These are phyloP conservation scores for Podila verticillata DNA, from an alignment of 192 early-diverging fungal species.

Conservation along the genomic window DNA sequence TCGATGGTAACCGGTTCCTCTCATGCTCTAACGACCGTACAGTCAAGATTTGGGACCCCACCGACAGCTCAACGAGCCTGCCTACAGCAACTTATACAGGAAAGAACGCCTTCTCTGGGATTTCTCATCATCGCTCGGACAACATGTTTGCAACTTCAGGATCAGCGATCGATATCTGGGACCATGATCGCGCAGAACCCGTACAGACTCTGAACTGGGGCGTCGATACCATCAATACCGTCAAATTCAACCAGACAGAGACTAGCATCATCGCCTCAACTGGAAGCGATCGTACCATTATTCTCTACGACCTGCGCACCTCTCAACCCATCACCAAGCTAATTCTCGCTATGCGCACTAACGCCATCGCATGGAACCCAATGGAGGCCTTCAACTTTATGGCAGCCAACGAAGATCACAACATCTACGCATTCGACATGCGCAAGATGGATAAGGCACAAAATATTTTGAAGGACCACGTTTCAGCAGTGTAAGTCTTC, in stretches of 20 bases:
- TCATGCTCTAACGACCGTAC: constrained; percentile 95
- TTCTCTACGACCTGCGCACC: constrained; percentile 94
- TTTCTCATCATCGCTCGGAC: constrained; percentile 91
- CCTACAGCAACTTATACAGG: constrained; percentile 83
- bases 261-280: constrained; percentile 92
- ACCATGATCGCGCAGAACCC: constrained; percentile 86
- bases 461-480: constrained; percentile 95
- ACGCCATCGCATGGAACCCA: constrained; percentile 99
- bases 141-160: constrained; percentile 91
- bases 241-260: constrained; percentile 98
- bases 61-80: constrained; percentile 36
- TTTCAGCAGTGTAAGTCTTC: constrained; percentile 88
- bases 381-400: constrained; percentile 99
- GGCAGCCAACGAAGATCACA: constrained; percentile 97
- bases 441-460: constrained; percentile 87
- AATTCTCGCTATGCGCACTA: constrained; percentile 87
- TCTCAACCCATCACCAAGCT: constrained; percentile 87
- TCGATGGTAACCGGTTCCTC: constrained; percentile 73
- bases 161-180: constrained; percentile 92
- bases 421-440: constrained; percentile 98
- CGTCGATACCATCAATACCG: constrained; percentile 92
- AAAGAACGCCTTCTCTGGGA: constrained; percentile 80
- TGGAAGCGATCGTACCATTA: constrained; percentile 93
- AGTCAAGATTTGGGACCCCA: constrained; percentile 91
- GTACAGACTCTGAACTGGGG: constrained; percentile 90